A percentile compares a stretch with the other conserved stretches of the same genome.
These are phyloP conservation scores for Tulasnella sp. DNA, from an alignment of 768 basidiomycete species.

Conservation along the genomic window DNA sequence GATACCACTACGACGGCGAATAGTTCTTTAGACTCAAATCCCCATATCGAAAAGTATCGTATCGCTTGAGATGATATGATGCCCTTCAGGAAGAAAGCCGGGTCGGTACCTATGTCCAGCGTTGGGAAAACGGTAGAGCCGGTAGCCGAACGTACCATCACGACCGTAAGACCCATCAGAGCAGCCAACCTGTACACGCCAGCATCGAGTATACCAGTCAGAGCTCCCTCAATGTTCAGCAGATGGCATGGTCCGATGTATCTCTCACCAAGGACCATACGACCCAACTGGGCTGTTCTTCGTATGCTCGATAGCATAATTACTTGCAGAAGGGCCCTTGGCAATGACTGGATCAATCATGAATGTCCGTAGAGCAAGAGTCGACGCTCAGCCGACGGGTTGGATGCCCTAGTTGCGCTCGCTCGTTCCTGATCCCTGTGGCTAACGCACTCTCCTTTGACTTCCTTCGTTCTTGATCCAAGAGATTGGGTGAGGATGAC, in stretches of 20 bases:
- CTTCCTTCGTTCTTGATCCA: too few species aligned
- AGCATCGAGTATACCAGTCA: background rate
- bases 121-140: too few species aligned
- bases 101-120: too few species aligned
- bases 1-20: background rate
- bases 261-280: background rate
- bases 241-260: background rate
- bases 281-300: background rate
- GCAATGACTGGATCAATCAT: background rate
- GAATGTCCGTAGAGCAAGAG: too few species aligned
- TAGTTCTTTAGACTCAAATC: background rate
- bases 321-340: background rate
- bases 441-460: too few species aligned
- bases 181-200: background rate
- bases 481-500: background rate
- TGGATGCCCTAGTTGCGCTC: too few species aligned
- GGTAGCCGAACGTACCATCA: background rate
- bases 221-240: background rate
- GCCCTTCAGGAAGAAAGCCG: too few species aligned
- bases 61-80: background rate
- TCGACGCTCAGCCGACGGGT: too few species aligned
- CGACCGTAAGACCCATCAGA: background rate
- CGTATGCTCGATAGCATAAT: background rate
- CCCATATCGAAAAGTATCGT: background rate
- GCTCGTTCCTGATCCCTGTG: too few species aligned